Evolutionary conservation across 2,329 filamentous ascomycete species (phyloP).

Genomic region (Aspergillus sp.): DNA sequence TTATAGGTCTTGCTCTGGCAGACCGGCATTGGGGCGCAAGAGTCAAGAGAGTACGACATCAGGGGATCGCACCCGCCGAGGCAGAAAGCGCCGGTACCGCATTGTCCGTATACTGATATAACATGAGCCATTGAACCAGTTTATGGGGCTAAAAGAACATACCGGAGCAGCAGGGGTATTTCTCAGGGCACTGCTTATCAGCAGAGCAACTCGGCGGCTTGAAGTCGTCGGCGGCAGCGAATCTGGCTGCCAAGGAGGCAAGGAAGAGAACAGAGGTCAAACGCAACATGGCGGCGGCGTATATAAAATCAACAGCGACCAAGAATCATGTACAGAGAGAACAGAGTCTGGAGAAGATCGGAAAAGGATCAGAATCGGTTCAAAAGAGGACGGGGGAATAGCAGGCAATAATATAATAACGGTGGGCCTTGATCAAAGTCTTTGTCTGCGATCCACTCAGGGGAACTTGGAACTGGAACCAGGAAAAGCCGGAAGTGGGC

Average conservation of each 20-base stretch:
- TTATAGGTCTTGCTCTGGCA: slow-evolving; percentile 74
- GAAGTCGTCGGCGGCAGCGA: slow-evolving; percentile 26
- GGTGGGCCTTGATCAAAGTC: not conserved
- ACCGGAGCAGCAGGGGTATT: slow-evolving; percentile 78
- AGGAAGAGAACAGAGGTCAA: slow-evolving; percentile 32
- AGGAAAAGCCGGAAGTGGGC: not conserved
- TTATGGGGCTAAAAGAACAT: slow-evolving; percentile 41
- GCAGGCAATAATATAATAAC: not conserved
- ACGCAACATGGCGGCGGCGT: slow-evolving; percentile 35
- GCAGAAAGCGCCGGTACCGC: slow-evolving; percentile 91
- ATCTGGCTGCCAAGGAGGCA: slow-evolving; percentile 35
- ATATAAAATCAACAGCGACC: slow-evolving; percentile 13
- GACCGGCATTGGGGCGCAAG: slow-evolving; percentile 80
- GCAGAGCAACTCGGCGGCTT: slow-evolving; percentile 36
- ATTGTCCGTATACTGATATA: slow-evolving; percentile 78
- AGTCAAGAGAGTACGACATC: slow-evolving; percentile 77
- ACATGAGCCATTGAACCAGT: slow-evolving; percentile 5
- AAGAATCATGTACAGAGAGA: slow-evolving; percentile 23
- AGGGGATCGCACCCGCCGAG: slow-evolving; percentile 91
- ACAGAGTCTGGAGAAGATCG: slow-evolving; percentile 7
- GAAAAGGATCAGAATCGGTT: slow-evolving; percentile 8
- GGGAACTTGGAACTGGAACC: not conserved
- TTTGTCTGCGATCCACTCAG: slow-evolving; percentile 5
- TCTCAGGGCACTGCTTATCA: slow-evolving; percentile 65
- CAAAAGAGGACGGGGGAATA: not conserved